Evolutionary conservation across 1,284 basidiomycete species (phyloP).

Genomic region (Pulchroboletus neoregius): DNA sequence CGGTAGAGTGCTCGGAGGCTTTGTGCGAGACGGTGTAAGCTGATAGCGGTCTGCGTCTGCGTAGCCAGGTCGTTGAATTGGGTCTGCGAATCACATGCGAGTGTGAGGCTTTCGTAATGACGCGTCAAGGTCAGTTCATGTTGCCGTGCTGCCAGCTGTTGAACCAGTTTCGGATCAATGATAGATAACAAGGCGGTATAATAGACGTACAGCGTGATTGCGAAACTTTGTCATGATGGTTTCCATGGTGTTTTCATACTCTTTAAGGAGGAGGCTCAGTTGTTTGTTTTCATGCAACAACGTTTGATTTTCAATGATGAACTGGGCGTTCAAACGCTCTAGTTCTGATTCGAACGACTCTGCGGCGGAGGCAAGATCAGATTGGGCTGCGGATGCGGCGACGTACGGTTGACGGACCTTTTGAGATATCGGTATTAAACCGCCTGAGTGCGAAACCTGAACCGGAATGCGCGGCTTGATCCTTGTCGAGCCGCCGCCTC

Average conservation of each 20-base stretch:
- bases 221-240: slow-evolving; percentile 97
- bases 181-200: not conserved
- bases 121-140: slow-evolving; percentile 86
- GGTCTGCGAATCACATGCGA: slow-evolving; percentile 63
- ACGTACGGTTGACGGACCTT: slow-evolving; percentile 54
- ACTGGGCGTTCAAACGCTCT: slow-evolving; percentile 84
- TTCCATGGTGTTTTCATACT: slow-evolving; percentile 94
- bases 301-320: slow-evolving; percentile 91
- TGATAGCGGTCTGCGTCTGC: slow-evolving; percentile 49
- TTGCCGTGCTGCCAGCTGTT: slow-evolving; percentile 78
- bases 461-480: slow-evolving; percentile 73
- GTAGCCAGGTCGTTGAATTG: slow-evolving; percentile 57
- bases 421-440: slow-evolving; percentile 91
- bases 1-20: slow-evolving; percentile 71
- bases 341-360: slow-evolving; percentile 92
- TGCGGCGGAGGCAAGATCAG: slow-evolving; percentile 34
- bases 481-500: slow-evolving; percentile 40
- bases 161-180: slow-evolving; percentile 1
- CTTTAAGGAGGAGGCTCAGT: slow-evolving; percentile 81
- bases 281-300: slow-evolving; percentile 94
- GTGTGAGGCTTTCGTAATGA: slow-evolving; percentile 89
- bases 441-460: slow-evolving; percentile 83
- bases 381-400: not conserved
- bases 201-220: slow-evolving; percentile 75
- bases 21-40: slow-evolving; percentile 68